These are phyloP conservation scores for Massariosphaeria phaeospora DNA, from an alignment of 495 filamentous ascomycete genomes.

Conservation along the genomic window DNA sequence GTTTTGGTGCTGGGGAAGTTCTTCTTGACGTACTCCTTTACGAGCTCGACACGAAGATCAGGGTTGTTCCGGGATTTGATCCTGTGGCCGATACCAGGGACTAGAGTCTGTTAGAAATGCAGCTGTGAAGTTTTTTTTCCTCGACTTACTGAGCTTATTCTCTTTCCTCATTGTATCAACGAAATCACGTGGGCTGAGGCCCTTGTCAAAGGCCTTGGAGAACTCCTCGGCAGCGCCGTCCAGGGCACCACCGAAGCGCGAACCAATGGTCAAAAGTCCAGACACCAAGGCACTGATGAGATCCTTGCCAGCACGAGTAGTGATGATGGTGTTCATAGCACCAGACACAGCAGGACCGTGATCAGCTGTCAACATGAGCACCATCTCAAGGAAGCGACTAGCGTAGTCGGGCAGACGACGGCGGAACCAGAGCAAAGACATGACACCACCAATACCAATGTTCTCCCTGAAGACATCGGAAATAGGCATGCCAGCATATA, in stretches of 20 bases:
- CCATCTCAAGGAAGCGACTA: slow-evolving; percentile 99
- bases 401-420: slow-evolving; percentile 93
- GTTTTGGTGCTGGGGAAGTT: slow-evolving; percentile 95
- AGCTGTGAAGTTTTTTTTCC: too few species aligned
- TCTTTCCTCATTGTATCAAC: slow-evolving; percentile 98
- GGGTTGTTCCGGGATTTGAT: slow-evolving; percentile 99
- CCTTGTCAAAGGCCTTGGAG: slow-evolving; percentile 96
- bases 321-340: slow-evolving; percentile 99
- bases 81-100: slow-evolving; percentile 97
- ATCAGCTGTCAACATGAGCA: slow-evolving; percentile 98
- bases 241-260: slow-evolving; percentile 95
- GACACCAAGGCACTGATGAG: slow-evolving; percentile 90
- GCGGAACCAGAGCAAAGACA: slow-evolving; percentile 99
- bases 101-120: slow-evolving; percentile 44
- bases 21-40: slow-evolving; percentile 97
- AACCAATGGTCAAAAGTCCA: slow-evolving; percentile 97
- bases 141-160: slow-evolving; percentile 92
- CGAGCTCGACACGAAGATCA: slow-evolving; percentile 97
- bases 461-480: slow-evolving; percentile 99
- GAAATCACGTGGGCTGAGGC: slow-evolving; percentile 95
- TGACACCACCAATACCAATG: slow-evolving; percentile 98
- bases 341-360: slow-evolving; percentile 98
- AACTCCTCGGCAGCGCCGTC: slow-evolving; percentile 98
- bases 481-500: slow-evolving; percentile 98
- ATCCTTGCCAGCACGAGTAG: slow-evolving; percentile 97